Evolutionary conservation across 225 moss, liverwort and hornwort species (phyloP).

Genomic region (Antitrichia curtipendula): DNA sequence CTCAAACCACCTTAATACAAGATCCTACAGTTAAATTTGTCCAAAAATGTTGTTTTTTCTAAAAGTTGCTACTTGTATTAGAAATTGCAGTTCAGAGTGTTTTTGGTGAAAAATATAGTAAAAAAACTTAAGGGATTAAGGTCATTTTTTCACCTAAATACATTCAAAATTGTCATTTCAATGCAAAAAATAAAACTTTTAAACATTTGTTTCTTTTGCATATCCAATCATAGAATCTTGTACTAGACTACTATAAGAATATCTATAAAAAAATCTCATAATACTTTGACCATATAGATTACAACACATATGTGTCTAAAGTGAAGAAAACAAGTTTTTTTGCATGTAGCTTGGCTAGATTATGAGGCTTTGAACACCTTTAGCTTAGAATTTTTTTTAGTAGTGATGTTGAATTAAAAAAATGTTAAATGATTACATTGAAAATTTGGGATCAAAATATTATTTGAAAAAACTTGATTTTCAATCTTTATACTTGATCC

Average conservation of each 20-base stretch:
- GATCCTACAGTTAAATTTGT: too few relatives aligned
- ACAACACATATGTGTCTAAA: not conserved
- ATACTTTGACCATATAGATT: not conserved
- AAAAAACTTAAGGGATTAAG: too few relatives aligned
- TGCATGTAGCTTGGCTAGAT: not conserved
- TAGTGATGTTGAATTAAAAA: not conserved
- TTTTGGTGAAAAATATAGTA: too few relatives aligned
- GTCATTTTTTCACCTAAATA: too few relatives aligned
- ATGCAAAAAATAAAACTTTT: too few relatives aligned
- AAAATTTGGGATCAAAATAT: accelerated
- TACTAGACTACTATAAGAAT: not conserved
- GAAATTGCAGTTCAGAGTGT: too few relatives aligned
- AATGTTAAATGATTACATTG: not conserved
- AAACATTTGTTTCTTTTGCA: not conserved
- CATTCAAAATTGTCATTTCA: too few relatives aligned
- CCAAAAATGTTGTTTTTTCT: too few relatives aligned
- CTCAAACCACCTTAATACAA: too few relatives aligned
- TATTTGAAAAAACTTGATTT: not conserved
- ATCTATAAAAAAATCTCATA: not conserved
- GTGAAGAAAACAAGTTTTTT: not conserved
- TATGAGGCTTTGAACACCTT: not conserved
- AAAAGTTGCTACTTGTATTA: too few relatives aligned
- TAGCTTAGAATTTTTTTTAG: not conserved
- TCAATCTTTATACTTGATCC: not conserved
- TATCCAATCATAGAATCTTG: not conserved